A percentile compares a stretch with the other conserved stretches of the same genome.
Conservation (phyloP, 331 rosid species). For the Acacia concinna region DNA sequence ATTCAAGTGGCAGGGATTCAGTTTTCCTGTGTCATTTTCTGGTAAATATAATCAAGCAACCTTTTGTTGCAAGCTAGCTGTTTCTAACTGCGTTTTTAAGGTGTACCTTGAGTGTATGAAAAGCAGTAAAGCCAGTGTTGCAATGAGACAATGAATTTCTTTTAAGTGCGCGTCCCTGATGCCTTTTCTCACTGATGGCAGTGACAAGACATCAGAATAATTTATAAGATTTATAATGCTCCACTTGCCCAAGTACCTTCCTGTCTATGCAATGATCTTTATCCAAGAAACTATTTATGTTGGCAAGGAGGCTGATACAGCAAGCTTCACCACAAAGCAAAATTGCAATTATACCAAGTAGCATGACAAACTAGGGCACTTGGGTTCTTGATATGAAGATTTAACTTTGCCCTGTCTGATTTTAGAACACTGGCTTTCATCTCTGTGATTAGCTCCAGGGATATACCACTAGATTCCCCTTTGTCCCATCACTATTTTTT, state of each 20-base stretch:
- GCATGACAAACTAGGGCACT: no score
- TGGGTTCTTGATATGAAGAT: no score
- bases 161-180: neutral
- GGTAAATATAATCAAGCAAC: neutral
- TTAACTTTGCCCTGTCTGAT: neutral
- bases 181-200: neutral
- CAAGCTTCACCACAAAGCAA: neutral
- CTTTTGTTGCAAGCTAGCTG: slow-evolving; percentile 1
- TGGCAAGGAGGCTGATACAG: neutral
- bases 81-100: neutral
- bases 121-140: neutral
- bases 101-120: neutral
- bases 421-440: neutral
- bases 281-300: neutral
- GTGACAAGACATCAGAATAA: neutral
- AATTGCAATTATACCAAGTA: no score
- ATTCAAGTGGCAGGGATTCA: neutral
- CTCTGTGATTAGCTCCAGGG: neutral
- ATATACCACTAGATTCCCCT: neutral
- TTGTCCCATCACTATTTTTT: neutral
- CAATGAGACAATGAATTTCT: neutral
- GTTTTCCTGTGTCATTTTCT: slow-evolving; percentile 13
- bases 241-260: neutral
- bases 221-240: neutral
- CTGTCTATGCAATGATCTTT: neutral